Evolutionary conservation across 176 grass and related monocot species (phyloP).

Genomic region (Oryza brachyantha): DNA sequence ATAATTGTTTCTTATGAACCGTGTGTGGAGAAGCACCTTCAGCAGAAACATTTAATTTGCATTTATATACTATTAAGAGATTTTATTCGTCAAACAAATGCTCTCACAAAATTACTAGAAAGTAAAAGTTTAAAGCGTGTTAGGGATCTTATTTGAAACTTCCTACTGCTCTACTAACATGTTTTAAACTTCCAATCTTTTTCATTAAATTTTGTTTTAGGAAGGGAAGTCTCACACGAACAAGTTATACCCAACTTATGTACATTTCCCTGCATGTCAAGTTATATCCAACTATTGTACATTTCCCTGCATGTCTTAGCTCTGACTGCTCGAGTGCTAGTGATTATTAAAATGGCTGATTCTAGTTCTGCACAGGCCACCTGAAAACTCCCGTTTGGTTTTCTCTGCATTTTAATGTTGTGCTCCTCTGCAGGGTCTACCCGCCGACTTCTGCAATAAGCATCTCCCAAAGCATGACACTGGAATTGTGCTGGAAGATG

Average conservation of each 20-base stretch:
- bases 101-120: not conserved
- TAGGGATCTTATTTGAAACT: not conserved
- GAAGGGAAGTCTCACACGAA: not conserved
- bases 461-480: constrained; percentile 41
- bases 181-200: not conserved
- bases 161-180: not conserved
- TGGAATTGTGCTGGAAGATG: constrained; percentile 34
- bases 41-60: constrained; percentile 5
- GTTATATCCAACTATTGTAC: no score
- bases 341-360: not conserved
- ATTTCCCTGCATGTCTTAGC: not conserved
- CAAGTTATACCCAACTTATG: not conserved
- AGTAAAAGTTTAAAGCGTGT: not conserved
- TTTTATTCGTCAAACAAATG: constrained; percentile 1
- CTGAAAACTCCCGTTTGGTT: not conserved
- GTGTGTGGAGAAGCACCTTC: not conserved
- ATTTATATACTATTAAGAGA: not conserved
- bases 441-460: constrained; percentile 39
- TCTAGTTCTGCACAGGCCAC: not conserved
- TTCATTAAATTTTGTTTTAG: not conserved
- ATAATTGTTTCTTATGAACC: not conserved
- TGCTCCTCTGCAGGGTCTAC: constrained; percentile 33
- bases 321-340: not conserved
- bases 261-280: no score
- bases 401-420: constrained; percentile 7